These are phyloP conservation scores for Penium margaritaceum DNA, from an alignment of 139 green algal genomes.

Conservation along the genomic window DNA sequence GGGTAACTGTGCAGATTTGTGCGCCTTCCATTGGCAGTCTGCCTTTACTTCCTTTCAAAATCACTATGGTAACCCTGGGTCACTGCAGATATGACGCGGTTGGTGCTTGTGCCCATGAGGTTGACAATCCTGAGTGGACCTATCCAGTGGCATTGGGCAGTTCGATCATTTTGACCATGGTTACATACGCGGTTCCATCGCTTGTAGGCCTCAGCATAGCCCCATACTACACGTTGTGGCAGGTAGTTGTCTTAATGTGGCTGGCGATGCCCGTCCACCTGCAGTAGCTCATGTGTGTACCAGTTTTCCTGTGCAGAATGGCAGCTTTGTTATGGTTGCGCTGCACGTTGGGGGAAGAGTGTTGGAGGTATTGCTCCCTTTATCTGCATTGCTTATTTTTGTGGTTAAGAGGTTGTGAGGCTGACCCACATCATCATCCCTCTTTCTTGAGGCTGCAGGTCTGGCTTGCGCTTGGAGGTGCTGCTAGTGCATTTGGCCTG, in stretches of 20 bases:
- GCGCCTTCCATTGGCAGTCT: not conserved
- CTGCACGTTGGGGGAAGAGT: slow-evolving; percentile 23
- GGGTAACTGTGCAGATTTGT: slow-evolving; percentile 31
- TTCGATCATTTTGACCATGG: slow-evolving; percentile 18
- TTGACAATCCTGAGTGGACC: slow-evolving; percentile 4
- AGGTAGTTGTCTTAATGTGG: too few relatives aligned
- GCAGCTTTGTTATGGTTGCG: slow-evolving; percentile 35
- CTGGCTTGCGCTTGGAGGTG: slow-evolving; percentile 16
- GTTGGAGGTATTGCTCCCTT: slow-evolving; percentile 18
- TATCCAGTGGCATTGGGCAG: slow-evolving; percentile 33
- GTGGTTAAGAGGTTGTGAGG: too few relatives aligned
- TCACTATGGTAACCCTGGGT: not conserved
- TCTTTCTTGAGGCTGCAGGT: slow-evolving; percentile 18
- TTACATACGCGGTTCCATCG: slow-evolving; percentile 16
- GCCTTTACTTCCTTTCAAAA: not conserved
- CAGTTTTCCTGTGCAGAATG: too few relatives aligned
- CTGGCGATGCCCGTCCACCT: too few relatives aligned
- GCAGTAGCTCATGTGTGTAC: too few relatives aligned
- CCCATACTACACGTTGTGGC: slow-evolving; percentile 16
- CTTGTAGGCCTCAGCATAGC: slow-evolving; percentile 40
- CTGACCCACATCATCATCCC: too few relatives aligned
- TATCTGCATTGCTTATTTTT: not conserved
- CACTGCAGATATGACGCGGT: slow-evolving; percentile 24
- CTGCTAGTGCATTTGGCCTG: slow-evolving; percentile 20
- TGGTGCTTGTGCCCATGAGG: slow-evolving; percentile 31